Percentiles rank a stretch among this genome's conserved stretches.
Conservation (phyloP, 2,329 filamentous ascomycete species). For the Onygenales sp. region DNA sequence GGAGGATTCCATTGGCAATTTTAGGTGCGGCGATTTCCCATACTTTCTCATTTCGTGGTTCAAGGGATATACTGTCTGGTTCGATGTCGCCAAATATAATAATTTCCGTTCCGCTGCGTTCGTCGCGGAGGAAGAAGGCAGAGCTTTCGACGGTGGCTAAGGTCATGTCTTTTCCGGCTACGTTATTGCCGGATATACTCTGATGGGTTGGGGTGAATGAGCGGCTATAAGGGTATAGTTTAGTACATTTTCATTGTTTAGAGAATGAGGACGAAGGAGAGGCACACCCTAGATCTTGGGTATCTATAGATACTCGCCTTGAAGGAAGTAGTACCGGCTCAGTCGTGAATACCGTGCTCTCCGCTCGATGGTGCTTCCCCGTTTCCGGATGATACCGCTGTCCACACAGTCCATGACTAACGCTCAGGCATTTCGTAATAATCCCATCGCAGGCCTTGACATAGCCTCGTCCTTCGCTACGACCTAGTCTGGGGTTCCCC, state of each 20-base stretch:
- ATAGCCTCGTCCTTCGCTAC: constrained; percentile 72
- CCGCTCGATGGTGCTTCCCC: constrained; percentile 50
- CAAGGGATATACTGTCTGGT: constrained; percentile 74
- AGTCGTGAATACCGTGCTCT: constrained; percentile 32
- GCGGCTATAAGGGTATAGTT: background rate
- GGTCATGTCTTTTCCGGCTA: constrained; percentile 4
- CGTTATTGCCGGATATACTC: background rate
- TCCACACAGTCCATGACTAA: constrained; percentile 86
- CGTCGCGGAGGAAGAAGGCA: constrained; percentile 83
- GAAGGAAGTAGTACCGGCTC: constrained; percentile 40
- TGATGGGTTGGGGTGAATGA: background rate
- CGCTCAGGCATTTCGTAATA: constrained; percentile 75
- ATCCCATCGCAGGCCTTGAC: constrained; percentile 80
- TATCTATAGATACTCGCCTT: constrained; percentile 24
- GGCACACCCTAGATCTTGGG: constrained; percentile 23
- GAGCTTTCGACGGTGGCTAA: constrained; percentile 57
- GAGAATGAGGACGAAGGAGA: background rate
- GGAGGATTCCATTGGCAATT: constrained; percentile 60
- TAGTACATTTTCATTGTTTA: constrained; percentile 1
- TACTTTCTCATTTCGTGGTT: constrained; percentile 68
- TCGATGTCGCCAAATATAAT: constrained; percentile 95
- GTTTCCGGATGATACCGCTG: constrained; percentile 48
- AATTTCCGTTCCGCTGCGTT: constrained; percentile 61
- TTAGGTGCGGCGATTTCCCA: constrained; percentile 88
- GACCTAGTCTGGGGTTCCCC: constrained; percentile 72